phyloP scores from a whole-genome alignment of 2,329 filamentous ascomycete species.

The Coniochaeta sp. region DNA sequence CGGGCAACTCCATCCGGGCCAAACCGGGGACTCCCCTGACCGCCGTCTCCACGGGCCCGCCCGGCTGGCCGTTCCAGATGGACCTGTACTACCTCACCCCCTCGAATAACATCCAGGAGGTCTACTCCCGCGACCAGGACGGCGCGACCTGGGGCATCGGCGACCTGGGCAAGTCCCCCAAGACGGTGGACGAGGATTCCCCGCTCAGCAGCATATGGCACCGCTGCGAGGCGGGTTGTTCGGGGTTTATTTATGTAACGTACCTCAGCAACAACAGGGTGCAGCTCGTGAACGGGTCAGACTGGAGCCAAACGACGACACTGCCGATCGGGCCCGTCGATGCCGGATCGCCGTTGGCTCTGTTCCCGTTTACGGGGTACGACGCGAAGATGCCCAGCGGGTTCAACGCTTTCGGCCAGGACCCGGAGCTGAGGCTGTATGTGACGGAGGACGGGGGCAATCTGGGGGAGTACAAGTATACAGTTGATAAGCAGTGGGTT shows the following conservation, averaged over 20 bases:
- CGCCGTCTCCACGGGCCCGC: neutral
- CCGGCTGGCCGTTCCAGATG: neutral
- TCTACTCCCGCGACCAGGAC: neutral
- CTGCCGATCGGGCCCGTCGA: neutral
- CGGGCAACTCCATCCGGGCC: neutral
- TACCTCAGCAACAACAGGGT: neutral
- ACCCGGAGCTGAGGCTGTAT: neutral
- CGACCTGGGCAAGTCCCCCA: neutral
- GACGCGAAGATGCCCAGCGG: neutral
- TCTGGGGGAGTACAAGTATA: neutral
- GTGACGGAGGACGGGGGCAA: neutral
- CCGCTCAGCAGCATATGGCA: constrained; percentile 1
- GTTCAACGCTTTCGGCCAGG: neutral
- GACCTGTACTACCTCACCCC: neutral
- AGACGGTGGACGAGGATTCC: neutral
- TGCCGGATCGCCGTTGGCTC: neutral
- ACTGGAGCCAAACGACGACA: neutral
- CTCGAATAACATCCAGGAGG: neutral
- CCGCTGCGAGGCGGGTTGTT: neutral
- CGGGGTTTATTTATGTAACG: neutral
- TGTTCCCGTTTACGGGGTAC: neutral
- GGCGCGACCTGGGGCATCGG: neutral
- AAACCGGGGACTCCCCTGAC: neutral
- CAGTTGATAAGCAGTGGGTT: neutral
- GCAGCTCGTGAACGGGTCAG: neutral